These are phyloP conservation scores for Ophiosphaerella herpotricha DNA, from an alignment of 2,329 filamentous ascomycete genomes.

Conservation along the genomic window DNA sequence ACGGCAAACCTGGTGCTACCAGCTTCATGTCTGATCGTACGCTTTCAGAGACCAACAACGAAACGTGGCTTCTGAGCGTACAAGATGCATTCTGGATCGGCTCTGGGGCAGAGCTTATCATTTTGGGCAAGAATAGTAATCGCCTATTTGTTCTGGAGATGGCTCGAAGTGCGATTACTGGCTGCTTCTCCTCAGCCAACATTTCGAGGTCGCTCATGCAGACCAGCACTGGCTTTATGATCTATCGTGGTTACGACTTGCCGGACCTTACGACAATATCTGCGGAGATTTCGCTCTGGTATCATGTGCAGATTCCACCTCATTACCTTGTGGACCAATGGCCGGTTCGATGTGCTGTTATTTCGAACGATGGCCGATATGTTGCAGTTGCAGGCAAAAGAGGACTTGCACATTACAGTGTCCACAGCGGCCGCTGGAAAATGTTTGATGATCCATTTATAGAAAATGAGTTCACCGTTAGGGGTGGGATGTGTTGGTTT, in stretches of 20 bases:
- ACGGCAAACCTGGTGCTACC: slow-evolving; percentile 84
- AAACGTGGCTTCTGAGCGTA: slow-evolving; percentile 84
- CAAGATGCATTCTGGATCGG: slow-evolving; percentile 83
- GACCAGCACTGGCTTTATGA: slow-evolving; percentile 83
- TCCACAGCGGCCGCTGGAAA: slow-evolving; percentile 94
- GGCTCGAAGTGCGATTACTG: slow-evolving; percentile 89
- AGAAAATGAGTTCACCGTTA: slow-evolving; percentile 89
- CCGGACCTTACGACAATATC: slow-evolving; percentile 90
- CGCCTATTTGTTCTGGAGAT: slow-evolving; percentile 88
- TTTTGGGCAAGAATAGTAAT: slow-evolving; percentile 73
- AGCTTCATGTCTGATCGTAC: slow-evolving; percentile 75
- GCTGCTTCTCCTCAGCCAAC: slow-evolving; percentile 90
- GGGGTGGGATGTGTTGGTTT: slow-evolving; percentile 98
- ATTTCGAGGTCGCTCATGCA: slow-evolving; percentile 87
- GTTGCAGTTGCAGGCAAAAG: slow-evolving; percentile 93
- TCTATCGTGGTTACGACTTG: slow-evolving; percentile 91
- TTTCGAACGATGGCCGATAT: slow-evolving; percentile 91
- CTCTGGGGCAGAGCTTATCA: slow-evolving; percentile 81
- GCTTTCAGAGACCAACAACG: slow-evolving; percentile 69
- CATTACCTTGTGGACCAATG: slow-evolving; percentile 88
- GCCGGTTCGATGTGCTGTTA: slow-evolving; percentile 85
- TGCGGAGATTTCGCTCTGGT: slow-evolving; percentile 92
- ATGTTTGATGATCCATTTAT: slow-evolving; percentile 80
- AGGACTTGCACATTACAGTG: slow-evolving; percentile 92
- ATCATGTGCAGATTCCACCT: slow-evolving; percentile 83